Evolutionary conservation across 495 filamentous ascomycete genomes (phyloP).

Genomic region (Daldinia concentrica): DNA sequence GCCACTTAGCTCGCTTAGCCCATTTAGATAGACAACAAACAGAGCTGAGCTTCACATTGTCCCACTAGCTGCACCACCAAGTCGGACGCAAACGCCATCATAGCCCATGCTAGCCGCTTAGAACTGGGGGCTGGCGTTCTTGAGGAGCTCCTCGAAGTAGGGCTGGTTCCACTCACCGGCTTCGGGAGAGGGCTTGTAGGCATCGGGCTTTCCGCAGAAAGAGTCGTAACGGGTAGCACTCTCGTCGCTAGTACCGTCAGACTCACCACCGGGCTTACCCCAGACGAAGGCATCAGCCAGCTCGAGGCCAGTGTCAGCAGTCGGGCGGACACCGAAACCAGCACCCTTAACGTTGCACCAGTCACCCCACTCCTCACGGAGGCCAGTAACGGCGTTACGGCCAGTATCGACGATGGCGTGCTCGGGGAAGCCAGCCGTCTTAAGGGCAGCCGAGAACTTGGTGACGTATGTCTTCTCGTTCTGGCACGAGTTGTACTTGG

Average conservation of each 20-base stretch:
- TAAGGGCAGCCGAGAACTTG: conserved; percentile 69
- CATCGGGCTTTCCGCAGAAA: conserved; percentile 71
- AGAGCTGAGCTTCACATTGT: conserved; percentile 11
- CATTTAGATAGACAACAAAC: not conserved
- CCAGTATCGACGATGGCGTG: conserved; percentile 78
- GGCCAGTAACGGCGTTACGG: conserved; percentile 74
- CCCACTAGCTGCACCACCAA: conserved; percentile 19
- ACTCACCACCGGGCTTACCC: conserved; percentile 86
- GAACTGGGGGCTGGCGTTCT: conserved; percentile 71
- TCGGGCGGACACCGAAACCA: conserved; percentile 77
- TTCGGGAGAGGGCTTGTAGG: conserved; percentile 75
- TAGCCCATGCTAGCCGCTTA: conserved; percentile 20
- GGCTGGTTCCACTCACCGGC: conserved; percentile 82
- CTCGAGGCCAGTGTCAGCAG: conserved; percentile 66
- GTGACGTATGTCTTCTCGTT: conserved; percentile 81
- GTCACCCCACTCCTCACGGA: conserved; percentile 77
- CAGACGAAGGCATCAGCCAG: conserved; percentile 82
- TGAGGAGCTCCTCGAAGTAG: conserved; percentile 75
- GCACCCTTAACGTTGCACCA: conserved; percentile 85
- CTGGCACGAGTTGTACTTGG: conserved; percentile 64
- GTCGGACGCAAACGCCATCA: conserved; percentile 21
- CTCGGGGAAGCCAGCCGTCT: conserved; percentile 69
- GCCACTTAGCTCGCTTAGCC: conserved; percentile 11
- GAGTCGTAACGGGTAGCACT: conserved; percentile 72
- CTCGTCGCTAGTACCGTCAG: conserved; percentile 76